Evolutionary conservation across 805 yeast species (phyloP), one percentile per base, ranked within the genome.

Genomic region (Candida montana): DNA sequence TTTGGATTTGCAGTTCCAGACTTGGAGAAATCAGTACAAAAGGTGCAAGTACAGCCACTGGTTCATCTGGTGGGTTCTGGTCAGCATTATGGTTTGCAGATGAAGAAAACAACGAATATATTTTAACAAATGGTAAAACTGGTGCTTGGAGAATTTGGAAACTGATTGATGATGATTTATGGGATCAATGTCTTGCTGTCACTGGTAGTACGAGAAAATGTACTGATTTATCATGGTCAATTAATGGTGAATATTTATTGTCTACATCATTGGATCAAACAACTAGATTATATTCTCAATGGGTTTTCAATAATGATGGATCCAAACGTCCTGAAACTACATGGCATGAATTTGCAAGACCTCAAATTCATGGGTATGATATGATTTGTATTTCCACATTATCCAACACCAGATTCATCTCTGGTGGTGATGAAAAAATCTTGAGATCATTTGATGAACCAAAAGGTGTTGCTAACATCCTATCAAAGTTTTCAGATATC

Each of bases 1-100:
- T 93, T 35, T 93, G 99, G 99, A 71, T 85, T 17, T 83, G 95
- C 39, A 72, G 72, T 8, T 68, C 81, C 16, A 69, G 98, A 51
- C 65, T 93, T 16, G 99, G 99, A 35, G 98, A 95, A 53, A 71
- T 93, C 46, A 83, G 95, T 33, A 83, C 89, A 37, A 91, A 93
- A 63, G 99, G 99, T 54, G 96, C 99, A 0, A 84, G 95, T 4
- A 89, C 99, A 0, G 99, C 99, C 4, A 93, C 99, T 0, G 99
- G 99, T 7, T 83, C 99, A 0, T 79, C 82, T 6, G 86, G 86
- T 55, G 85, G 85, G 7, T 79, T 80, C 52, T 78, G 82, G 82
- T 63, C 74, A 3, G 72, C 80, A 34, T 54, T 81, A 20, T 93
- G 98, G 98, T 74, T 82, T 38, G 59, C 62, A 7, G 63, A 68